Base-by-base conservation (phyloP, 768 basidiomycete genomes). In the Coprinopsis sp. region DNA sequence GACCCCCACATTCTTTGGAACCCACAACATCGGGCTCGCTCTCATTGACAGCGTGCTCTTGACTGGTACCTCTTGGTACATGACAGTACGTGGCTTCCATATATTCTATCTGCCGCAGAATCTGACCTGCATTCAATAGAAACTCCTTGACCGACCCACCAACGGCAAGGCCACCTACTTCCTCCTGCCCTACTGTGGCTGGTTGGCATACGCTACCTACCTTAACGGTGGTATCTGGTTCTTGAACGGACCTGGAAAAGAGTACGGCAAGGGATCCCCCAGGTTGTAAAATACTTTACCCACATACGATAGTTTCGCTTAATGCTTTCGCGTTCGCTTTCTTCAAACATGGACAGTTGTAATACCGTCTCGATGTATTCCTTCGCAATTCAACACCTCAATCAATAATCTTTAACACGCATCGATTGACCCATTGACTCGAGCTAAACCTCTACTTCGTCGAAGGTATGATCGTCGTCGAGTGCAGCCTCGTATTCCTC, bases 171-270 rank as follows among this genome's bases (percentile, higher is more conserved):
- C 82, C 13, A 79, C 78, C 4, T 81, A 74, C 59, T 70, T 80
- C 59, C 66, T 84, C 11, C 65, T 76, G 23, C 83, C 83, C 2
- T 85, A 84, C 62, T 81, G 81, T 51, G 76, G 71, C 6, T 87
- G 82, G 82, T 61, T 83, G 29, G 68, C 72, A 4, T 84, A 76
- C 54, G 82, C 78, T 8, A 80, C 81, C 8, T 87, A 85, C 64
- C 68, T 87, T 31, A 85, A 84, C 58, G 79, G 68, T n/a, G 81
- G 79, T 1, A 71, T 76, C 37, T 80, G 79, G 71, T 80, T 71
- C 66, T 60, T 78, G 55, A 82, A 80, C 55, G 24, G 48, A 12
- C 40, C 40, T 30, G 41, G 33, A n/a, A 18, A 31, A 24, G 44
- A 43, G 27, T 24, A 39, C 19, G 44, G 27, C 33, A 47, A 37